Evolutionary conservation across 2,329 filamentous ascomycete genomes (phyloP).

Genomic region (Neonectria faginata): DNA sequence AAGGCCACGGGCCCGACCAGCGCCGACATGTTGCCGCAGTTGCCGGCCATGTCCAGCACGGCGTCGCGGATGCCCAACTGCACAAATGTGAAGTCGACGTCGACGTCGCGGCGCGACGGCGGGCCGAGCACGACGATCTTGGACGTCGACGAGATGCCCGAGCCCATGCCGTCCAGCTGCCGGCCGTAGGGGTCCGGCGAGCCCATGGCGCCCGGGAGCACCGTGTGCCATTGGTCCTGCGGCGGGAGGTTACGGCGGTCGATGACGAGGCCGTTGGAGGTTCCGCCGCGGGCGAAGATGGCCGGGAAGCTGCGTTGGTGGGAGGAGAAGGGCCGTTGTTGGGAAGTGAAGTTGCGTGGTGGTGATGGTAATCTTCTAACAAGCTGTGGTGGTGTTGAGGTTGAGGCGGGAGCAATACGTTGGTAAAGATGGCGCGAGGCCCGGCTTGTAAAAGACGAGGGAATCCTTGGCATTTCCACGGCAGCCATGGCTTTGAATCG

Average conservation of each 20-base stretch:
- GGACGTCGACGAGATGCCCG: conserved; percentile 74
- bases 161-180: conserved; percentile 79
- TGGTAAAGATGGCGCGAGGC: conserved; percentile 16
- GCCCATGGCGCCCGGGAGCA: conserved; percentile 71
- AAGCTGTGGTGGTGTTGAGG: conserved; percentile 4
- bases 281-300: conserved; percentile 69
- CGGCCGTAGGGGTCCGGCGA: conserved; percentile 74
- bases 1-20: conserved; percentile 68
- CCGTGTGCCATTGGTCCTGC: conserved; percentile 53
- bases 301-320: conserved; percentile 51
- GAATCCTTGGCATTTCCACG: neutral
- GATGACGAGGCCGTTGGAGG: conserved; percentile 73
- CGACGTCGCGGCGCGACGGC: conserved; percentile 60
- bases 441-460: neutral
- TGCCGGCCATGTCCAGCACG: conserved; percentile 73
- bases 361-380: neutral
- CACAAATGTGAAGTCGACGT: conserved; percentile 79
- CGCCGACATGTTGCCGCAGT: conserved; percentile 81
- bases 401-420: conserved; percentile 7
- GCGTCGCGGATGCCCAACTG: conserved; percentile 73
- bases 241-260: conserved; percentile 52
- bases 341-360: conserved; percentile 13
- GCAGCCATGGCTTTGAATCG: neutral
- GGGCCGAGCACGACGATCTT: conserved; percentile 76
- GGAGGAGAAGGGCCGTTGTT: conserved; percentile 20